Evolutionary conservation across 2,329 filamentous ascomycete genomes (phyloP).

Genomic region (Chalaropsis ovoidea): DNA sequence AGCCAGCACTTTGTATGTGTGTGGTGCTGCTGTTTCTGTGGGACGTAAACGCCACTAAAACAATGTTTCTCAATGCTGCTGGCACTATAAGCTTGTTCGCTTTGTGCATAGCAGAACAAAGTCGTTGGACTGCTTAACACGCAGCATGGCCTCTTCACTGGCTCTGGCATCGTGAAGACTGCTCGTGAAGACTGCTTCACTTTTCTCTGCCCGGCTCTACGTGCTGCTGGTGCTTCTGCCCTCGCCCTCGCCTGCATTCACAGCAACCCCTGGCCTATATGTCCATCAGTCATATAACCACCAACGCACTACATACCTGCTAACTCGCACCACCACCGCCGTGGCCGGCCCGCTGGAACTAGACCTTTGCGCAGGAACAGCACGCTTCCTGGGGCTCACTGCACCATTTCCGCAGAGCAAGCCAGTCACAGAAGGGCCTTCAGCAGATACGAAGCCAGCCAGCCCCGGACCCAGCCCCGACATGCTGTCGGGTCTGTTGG

Average conservation of each 20-base stretch:
- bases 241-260: constrained; percentile 2
- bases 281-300: constrained; percentile 3
- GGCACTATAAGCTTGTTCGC: background rate
- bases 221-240: background rate
- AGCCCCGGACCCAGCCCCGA: too few relatives aligned
- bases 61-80: constrained; percentile 4
- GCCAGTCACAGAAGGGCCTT: background rate
- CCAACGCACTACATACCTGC: background rate
- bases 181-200: too few relatives aligned
- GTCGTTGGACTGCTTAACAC: too few relatives aligned
- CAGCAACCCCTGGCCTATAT: constrained; percentile 1
- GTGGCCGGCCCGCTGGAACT: constrained; percentile 2
- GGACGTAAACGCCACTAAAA: constrained; percentile 8
- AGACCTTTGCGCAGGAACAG: background rate
- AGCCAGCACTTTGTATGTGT: too few relatives aligned
- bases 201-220: background rate
- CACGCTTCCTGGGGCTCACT: background rate
- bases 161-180: too few relatives aligned
- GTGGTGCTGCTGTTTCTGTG: background rate
- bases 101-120: background rate
- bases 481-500: too few relatives aligned
- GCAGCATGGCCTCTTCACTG: too few relatives aligned
- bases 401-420: background rate
- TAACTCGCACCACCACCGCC: background rate
- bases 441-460: background rate